These are phyloP conservation scores for Rhododendron ovatum DNA, from an alignment of 148 eudicot genomes.

Conservation along the genomic window DNA sequence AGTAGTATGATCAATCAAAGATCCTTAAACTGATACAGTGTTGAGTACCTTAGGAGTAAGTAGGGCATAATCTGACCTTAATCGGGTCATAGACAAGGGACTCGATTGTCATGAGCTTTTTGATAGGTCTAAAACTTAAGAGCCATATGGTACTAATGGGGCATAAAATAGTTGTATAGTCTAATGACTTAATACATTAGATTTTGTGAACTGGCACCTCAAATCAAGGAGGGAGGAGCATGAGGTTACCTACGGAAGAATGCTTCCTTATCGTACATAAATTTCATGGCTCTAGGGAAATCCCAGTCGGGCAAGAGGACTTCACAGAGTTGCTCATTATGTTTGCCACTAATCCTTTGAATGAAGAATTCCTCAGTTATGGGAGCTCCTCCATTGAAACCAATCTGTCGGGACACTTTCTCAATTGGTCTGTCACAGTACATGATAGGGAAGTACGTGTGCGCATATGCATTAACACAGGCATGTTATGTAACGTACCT, in stretches of 20 bases:
- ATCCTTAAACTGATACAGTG: not conserved
- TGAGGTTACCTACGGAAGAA: slow-evolving; percentile 61
- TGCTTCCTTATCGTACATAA: slow-evolving; percentile 71
- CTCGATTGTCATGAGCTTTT: not conserved
- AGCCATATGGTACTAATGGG: not conserved
- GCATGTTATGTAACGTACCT: slow-evolving; percentile 33
- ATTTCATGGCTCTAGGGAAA: slow-evolving; percentile 56
- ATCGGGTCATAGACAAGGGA: not conserved
- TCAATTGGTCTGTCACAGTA: not conserved
- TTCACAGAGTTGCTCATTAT: slow-evolving; percentile 70
- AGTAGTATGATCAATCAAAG: not conserved
- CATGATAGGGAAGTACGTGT: not conserved
- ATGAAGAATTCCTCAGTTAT: slow-evolving; percentile 67
- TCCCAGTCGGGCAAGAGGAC: slow-evolving; percentile 70
- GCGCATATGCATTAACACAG: not conserved
- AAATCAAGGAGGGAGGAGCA: not conserved
- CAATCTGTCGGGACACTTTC: slow-evolving; percentile 48
- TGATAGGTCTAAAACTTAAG: not conserved
- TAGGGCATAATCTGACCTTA: not conserved
- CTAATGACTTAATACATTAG: not conserved
- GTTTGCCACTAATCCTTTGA: slow-evolving; percentile 78
- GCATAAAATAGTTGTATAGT: not conserved
- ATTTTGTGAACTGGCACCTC: not conserved
- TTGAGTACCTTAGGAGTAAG: not conserved
- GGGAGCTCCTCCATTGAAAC: slow-evolving; percentile 76